Base-by-base conservation (phyloP, 2,329 filamentous ascomycete species). In the Ramularia endophylla region DNA sequence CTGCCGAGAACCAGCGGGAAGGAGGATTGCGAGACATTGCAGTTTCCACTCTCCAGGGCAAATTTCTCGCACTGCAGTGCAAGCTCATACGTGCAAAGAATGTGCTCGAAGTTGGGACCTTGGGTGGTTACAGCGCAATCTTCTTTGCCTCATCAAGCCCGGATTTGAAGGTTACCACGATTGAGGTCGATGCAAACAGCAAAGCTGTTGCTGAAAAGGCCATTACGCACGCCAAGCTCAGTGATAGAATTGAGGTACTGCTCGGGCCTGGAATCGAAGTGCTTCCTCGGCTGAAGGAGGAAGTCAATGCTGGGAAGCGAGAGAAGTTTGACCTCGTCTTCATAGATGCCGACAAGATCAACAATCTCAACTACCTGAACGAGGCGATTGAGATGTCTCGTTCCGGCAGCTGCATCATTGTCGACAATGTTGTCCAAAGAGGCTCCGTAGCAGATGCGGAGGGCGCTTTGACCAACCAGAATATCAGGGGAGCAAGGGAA, bases 1-100 rank as follows among this genome's bases (percentile, higher is more conserved):
- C n/a, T n/a, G n/a, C n/a, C n/a, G n/a, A n/a, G n/a, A n/a, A n/a
- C n/a, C n/a, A n/a, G n/a, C n/a, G n/a, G n/a, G n/a, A n/a, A n/a
- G n/a, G n/a, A n/a, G 62, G 62, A 5, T 57, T 72, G 1, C 63
- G 63, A 1, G 56, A 60, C 35, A 69, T 70, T 44, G 58, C 56
- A 31, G 58, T 68, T 27, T 56, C 58, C 3, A 52, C 60, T 1
- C 51, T 61, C 7, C 54, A 65, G 31, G 67, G 65, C 20, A 64
- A 66, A 40, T 63, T 61, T 34, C 56, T 72, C 7, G 57, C 65
- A 8, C 50, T 71, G 11, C 66, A 68, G 32, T 59, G 60, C 37
- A 59, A 53, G 39, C 25, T 49, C 5, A 15, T 48, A 15, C 25
- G 41, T n/a, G 54, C 50, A 12, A 48, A 44, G 27, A 39, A 50